Conservation (phyloP, 495 filamentous ascomycete species). For the Podospora comata region DNA sequence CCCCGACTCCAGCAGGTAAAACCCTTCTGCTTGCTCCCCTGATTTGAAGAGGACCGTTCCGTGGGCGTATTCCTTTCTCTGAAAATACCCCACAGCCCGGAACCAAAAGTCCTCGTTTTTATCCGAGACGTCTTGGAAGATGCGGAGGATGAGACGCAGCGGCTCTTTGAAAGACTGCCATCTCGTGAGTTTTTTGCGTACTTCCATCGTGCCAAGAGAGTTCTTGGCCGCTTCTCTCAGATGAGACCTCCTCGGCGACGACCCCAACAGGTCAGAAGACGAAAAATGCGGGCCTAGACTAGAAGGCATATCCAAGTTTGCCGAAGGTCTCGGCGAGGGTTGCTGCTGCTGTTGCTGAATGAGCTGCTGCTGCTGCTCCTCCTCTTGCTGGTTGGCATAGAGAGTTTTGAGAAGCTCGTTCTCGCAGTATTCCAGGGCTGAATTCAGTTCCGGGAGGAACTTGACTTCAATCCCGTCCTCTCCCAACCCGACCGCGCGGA, state of each 20-base stretch:
- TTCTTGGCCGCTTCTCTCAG: constrained; percentile 74
- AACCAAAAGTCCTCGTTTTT: constrained; percentile 96
- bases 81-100: constrained; percentile 67
- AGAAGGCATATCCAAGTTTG: constrained; percentile 54
- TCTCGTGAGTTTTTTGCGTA: constrained; percentile 41
- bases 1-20: constrained; percentile 88
- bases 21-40: constrained; percentile 67
- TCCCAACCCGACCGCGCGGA: constrained; percentile 77
- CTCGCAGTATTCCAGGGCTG: constrained; percentile 88
- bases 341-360: constrained; percentile 26
- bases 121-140: constrained; percentile 78
- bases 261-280: constrained; percentile 50
- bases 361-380: constrained; percentile 37
- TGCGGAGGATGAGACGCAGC: constrained; percentile 84
- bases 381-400: constrained; percentile 52
- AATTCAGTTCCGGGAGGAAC: constrained; percentile 86
- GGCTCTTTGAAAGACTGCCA: constrained; percentile 89
- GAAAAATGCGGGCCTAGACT: constrained; percentile 12
- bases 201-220: constrained; percentile 59
- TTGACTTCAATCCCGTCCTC: constrained; percentile 62
- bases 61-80: constrained; percentile 57
- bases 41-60: constrained; percentile 73
- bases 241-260: constrained; percentile 74
- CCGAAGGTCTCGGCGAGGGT: constrained; percentile 34
- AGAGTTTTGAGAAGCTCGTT: constrained; percentile 89